phyloP scores from a whole-genome alignment of 805 yeast species.

The Ogataea pilisensis region DNA sequence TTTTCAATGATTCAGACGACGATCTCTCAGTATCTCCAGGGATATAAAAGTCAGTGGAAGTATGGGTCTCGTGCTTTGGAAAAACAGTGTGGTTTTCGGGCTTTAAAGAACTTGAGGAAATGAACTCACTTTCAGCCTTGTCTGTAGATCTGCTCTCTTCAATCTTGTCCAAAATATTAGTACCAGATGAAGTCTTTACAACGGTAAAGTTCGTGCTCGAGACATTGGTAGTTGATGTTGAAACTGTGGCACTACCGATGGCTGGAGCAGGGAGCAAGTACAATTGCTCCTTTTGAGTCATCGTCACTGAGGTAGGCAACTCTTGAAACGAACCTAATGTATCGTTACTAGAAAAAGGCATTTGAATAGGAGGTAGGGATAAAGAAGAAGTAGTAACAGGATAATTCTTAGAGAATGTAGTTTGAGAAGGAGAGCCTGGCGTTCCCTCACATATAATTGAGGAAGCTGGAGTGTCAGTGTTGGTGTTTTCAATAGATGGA shows the following conservation, averaged over 20 bases:
- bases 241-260: background rate
- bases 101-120: too few relatives aligned
- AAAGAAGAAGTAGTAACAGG: background rate
- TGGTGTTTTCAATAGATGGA: conserved; percentile 14
- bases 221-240: too few relatives aligned
- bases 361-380: background rate
- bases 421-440: conserved; percentile 1
- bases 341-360: background rate
- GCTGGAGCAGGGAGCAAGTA: background rate
- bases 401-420: background rate
- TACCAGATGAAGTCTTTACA: too few relatives aligned
- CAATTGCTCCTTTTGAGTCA: background rate
- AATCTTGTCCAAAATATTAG: too few relatives aligned
- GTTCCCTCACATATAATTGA: conserved; percentile 13
- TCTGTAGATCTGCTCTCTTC: too few relatives aligned
- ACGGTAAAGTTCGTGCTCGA: too few relatives aligned
- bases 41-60: too few relatives aligned
- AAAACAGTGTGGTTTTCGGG: too few relatives aligned
- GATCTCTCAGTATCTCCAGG: too few relatives aligned
- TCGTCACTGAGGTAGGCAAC: background rate
- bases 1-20: too few relatives aligned
- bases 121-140: too few relatives aligned
- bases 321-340: conserved; percentile 2
- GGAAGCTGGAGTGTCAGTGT: conserved; percentile 20
- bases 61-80: too few relatives aligned